These are phyloP conservation scores for Ambrosia artemisiifolia DNA, from an alignment of 129 eudicot genomes.

Conservation along the genomic window DNA sequence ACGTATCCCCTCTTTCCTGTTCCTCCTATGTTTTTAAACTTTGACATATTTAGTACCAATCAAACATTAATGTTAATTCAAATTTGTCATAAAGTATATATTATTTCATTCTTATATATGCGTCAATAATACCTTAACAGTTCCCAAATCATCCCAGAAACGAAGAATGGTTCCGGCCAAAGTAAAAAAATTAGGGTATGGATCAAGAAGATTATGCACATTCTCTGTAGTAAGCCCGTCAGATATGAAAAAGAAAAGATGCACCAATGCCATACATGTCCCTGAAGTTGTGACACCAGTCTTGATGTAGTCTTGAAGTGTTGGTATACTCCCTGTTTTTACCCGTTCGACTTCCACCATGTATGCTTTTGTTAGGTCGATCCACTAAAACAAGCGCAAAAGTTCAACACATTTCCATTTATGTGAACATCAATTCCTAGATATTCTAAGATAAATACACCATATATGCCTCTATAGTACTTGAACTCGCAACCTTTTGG, in stretches of 20 bases:
- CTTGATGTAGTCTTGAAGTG: conserved; percentile 44
- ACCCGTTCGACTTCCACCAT: conserved; percentile 54
- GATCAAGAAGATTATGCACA: conserved; percentile 19
- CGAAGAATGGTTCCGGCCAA: conserved; percentile 54
- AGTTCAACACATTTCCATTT: not conserved
- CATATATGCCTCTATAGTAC: too few relatives aligned
- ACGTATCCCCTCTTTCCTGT: conserved; percentile 49
- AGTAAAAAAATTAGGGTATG: conserved; percentile 52
- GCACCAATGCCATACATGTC: conserved; percentile 53
- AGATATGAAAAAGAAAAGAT: conserved; percentile 44
- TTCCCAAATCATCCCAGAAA: conserved; percentile 66
- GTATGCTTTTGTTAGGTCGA: conserved; percentile 45
- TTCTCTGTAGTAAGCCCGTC: conserved; percentile 36
- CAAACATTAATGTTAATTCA: not conserved
- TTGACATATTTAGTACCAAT: not conserved
- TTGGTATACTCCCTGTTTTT: conserved; percentile 37
- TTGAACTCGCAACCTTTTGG: too few relatives aligned
- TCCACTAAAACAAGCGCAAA: conserved; percentile 41
- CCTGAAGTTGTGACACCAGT: conserved; percentile 59
- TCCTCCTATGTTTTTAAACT: conserved; percentile 41
- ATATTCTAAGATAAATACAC: too few relatives aligned
- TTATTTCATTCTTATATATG: not conserved
- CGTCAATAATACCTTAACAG: conserved; percentile 42
- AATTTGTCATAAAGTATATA: not conserved
- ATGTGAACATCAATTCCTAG: not conserved